Evolutionary conservation across 495 filamentous ascomycete species (phyloP).

Genomic region (Penicillium dipodomyicola): DNA sequence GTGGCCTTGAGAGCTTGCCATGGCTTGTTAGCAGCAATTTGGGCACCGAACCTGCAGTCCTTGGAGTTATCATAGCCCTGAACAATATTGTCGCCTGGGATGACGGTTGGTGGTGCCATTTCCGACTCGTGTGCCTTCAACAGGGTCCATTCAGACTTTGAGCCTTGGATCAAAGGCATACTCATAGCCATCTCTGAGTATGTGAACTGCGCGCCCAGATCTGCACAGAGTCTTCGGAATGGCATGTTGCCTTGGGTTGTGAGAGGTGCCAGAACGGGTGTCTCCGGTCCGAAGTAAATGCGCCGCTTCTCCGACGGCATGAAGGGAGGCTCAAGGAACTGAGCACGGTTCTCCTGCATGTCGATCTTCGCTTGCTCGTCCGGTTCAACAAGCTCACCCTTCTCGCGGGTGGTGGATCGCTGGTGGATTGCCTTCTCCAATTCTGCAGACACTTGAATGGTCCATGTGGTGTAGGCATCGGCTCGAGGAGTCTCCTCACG

Average conservation of each 20-base stretch:
- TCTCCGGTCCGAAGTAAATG: slow-evolving; percentile 90
- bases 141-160: slow-evolving; percentile 89
- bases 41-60: slow-evolving; percentile 84
- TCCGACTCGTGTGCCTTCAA: slow-evolving; percentile 87
- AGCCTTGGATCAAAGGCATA: slow-evolving; percentile 83
- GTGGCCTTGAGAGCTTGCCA: slow-evolving; percentile 84
- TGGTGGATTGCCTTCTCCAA: slow-evolving; percentile 48
- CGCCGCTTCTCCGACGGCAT: slow-evolving; percentile 88
- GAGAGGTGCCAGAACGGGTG: slow-evolving; percentile 81
- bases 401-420: slow-evolving; percentile 16
- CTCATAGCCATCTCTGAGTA: slow-evolving; percentile 99
- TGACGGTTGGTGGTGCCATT: slow-evolving; percentile 57
- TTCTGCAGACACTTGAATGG: slow-evolving; percentile 58
- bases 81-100: slow-evolving; percentile 50
- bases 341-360: slow-evolving; percentile 70
- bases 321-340: slow-evolving; percentile 78
- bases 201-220: slow-evolving; percentile 85
- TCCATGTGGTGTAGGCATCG: slow-evolving; percentile 71
- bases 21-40: slow-evolving; percentile 86
- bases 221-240: slow-evolving; percentile 87
- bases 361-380: slow-evolving; percentile 27
- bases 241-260: slow-evolving; percentile 97
- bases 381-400: slow-evolving; percentile 10
- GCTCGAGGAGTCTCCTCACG: slow-evolving; percentile 64
- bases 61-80: slow-evolving; percentile 75